Conservation (phyloP, 2,329 filamentous ascomycete genomes). For the Geosmithia flava region DNA sequence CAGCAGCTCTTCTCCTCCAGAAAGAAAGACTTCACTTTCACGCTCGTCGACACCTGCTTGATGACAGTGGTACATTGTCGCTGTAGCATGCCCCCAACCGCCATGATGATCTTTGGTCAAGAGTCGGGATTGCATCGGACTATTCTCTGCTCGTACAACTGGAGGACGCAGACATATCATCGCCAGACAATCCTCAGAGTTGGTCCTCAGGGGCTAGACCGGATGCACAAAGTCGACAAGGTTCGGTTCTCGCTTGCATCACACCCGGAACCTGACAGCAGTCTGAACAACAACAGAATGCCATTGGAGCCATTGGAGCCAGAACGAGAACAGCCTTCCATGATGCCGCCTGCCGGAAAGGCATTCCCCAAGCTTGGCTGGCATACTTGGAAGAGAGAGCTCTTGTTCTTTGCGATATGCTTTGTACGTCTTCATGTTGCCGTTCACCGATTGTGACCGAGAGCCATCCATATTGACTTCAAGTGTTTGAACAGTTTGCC, state of each 20-base stretch:
- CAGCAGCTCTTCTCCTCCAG: background rate
- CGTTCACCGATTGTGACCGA: too few species aligned
- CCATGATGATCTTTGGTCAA: conserved; percentile 26
- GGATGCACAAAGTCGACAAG: background rate
- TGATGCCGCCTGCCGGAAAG: too few species aligned
- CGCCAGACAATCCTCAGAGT: conserved; percentile 7
- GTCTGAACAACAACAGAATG: too few species aligned
- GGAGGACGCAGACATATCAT: conserved; percentile 22
- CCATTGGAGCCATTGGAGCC: too few species aligned
- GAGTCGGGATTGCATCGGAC: conserved; percentile 33
- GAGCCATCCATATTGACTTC: too few species aligned
- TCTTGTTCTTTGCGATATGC: too few species aligned
- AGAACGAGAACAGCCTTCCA: too few species aligned
- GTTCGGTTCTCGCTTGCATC: background rate
- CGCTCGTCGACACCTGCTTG: conserved; percentile 25
- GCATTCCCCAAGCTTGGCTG: too few species aligned
- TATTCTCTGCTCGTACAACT: conserved; percentile 31
- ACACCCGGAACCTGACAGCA: too few species aligned
- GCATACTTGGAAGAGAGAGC: too few species aligned
- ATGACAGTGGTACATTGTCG: conserved; percentile 28
- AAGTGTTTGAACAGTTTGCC: too few species aligned
- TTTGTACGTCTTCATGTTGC: too few species aligned
- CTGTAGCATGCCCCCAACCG: conserved; percentile 15
- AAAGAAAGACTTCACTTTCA: conserved; percentile 11
- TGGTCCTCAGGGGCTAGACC: background rate